Base-by-base conservation (phyloP, 2,329 filamentous ascomycete species). In the Xylaria digitata region DNA sequence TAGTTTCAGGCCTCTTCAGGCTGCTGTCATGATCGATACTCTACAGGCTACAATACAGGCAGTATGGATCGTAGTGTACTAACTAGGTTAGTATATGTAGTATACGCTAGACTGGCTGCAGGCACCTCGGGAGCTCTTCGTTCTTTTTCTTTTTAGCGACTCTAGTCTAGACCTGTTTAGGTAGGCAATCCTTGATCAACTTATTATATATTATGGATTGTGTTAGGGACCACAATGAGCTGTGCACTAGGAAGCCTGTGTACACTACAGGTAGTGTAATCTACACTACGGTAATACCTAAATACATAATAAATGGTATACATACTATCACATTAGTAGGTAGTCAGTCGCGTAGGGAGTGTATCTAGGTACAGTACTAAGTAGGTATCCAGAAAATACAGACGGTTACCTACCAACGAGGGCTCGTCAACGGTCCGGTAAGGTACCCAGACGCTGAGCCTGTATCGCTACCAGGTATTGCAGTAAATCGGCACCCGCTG, bases 171-270 rank as follows among this genome's bases (percentile, higher is more conserved):
- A 34, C 58, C 34, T 7, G 2, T 58, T 42, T 62, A 62, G 46
- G 63, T 61, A 66, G 59, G 45, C 40, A 9, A 46, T 40, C 58
- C 21, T 45, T 43, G 53, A 53, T 55, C 52, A 57, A 61, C 17
- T 42, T 37, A 65, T 53, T 52, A 66, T 26, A 43, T 45, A 53
- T 48, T 45, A 48, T 54, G 53, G 43, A 32, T 42, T 65, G 26
- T 23, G 37, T 23, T 40, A 45, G 30, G 48, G 48, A n/a, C 42
- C 21, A 54, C 30, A 48, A 54, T 19, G 30, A 30, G 50, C 50
- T n/a, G n/a, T n/a, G n/a, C n/a, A n/a, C n/a, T n/a, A n/a, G n/a
- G n/a, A n/a, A n/a, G n/a, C 45, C n/a, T 40, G 26, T 7, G 48
- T 45, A 30, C 3, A 26, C 11, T 52, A 59, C 26, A 9, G 37